Evolutionary conservation across 1,284 basidiomycete species (phyloP), one percentile per base, ranked within the genome.

Genomic region (Malassezia yamatoensis): DNA sequence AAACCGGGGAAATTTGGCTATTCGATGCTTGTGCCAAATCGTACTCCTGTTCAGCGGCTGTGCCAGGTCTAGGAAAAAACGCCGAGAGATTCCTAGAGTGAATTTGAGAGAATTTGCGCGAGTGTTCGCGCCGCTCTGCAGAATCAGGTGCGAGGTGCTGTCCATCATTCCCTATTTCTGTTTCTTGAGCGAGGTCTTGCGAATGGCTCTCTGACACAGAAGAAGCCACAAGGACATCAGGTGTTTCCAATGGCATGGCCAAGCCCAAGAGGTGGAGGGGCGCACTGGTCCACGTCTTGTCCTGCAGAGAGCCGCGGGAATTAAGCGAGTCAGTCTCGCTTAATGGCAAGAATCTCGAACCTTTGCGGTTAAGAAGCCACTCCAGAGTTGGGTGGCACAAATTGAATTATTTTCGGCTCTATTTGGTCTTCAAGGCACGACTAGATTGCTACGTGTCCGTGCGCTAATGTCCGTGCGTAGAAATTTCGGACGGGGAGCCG

Each of bases 1-100:
- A 13, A 8, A 33, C 43, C 7, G 34, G 44, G 15, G 44, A 35
- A 18, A 48, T 21, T 1, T 20, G 16, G 2, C 32, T 9, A 3
- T 40, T 20, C 33, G 11, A 34, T 16, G 32, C 44, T 15, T 16
- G 15, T 16, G 21, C 42, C 6, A 38, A 12, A 10, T 70, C 62
- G 1, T 65, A 60, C 51, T 71, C 70, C 3, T 37, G 47, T 49
- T 69, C 70, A 0, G 69, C 69, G 12, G 66, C 70, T 35, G 69
- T 68, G 29, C 68, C 70, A 13, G 70, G 70, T 4, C 59, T 60
- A 13, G 70, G 70, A 55, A 73, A 73, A 58, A 72, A 73, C 46
- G 69, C 70, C 46, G 63, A 66, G 9, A 73, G 58, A 44, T 73
- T 73, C 46, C 70, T 63, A 18, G 59, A 50, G 53, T 73, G 70